Base-by-base conservation (phyloP, 192 early-diverging fungal species). In the Entomortierella chlamydospora region DNA sequence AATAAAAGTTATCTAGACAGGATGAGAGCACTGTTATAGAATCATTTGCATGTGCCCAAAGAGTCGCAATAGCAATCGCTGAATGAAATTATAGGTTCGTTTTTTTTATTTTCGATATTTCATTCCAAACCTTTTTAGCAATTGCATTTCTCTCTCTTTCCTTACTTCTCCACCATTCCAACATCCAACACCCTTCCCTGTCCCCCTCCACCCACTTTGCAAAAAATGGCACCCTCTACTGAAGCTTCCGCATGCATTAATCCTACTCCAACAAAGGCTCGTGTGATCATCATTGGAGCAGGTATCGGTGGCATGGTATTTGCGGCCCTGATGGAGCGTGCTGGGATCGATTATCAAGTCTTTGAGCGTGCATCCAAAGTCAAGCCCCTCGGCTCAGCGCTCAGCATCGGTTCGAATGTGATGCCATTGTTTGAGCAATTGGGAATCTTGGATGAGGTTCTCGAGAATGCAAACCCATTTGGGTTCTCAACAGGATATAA, bases 401-500 rank as follows among this genome's bases (percentile, higher is more conserved):
- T 63, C 37, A 56, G 39, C 13, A 28, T 72, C 9, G 43, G 54
- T 10, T 20, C 53, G 28, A 70, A 70, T 61, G 68, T 70, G 0
- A 52, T 61, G 57, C 39, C 31, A 17, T 49, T 72, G 20, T 64
- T 72, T 29, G 55, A 72, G 28, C 70, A 72, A 43, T 10, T 72
- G 3, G 70, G 70, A 11, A 49, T 72, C n/a, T 39, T 26, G 3
- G 70, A 72, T 25, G 61, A 72, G 33, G 42, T 72, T 50, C 43
- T 72, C 10, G 10, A 15, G 18, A 56, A 72, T 13, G 70, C 70
- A 23, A 72, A 72, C 41, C 70, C 61, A 15, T 72, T 72, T 26
- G 29, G 26, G 1, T 72, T 72, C 55, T 72, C 70, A 0, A 72
- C 70, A 10, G 70, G 70, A 25, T 72, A 72, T 47, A 72, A 64